Evolutionary conservation across 805 yeast species (phyloP).

Genomic region (Kuraishia floccosa): DNA sequence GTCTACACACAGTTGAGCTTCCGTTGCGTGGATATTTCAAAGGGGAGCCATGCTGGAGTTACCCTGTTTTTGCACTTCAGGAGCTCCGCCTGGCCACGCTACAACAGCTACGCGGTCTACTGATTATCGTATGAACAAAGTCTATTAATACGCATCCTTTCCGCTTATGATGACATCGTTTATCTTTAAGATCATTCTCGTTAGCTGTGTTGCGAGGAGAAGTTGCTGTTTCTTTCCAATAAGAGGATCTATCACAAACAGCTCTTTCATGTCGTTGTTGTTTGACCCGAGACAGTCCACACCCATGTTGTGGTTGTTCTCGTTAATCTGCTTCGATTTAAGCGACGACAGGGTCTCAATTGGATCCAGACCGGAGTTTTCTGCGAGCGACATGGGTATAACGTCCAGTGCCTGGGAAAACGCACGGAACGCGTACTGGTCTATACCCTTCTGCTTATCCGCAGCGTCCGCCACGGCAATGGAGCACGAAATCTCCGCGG

Average conservation of each 20-base stretch:
- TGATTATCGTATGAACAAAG: no score
- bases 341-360: constrained; percentile 79
- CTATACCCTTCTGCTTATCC: constrained; percentile 87
- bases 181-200: constrained; percentile 95
- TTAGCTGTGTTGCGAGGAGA: constrained; percentile 89
- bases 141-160: constrained; percentile 3
- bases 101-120: no score
- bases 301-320: constrained; percentile 62
- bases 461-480: constrained; percentile 86
- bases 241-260: constrained; percentile 92
- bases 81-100: no score
- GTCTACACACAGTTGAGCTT: no score
- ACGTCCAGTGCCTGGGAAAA: constrained; percentile 85
- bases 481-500: constrained; percentile 92
- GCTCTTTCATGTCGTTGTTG: constrained; percentile 84
- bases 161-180: constrained; percentile 79
- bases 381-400: constrained; percentile 91
- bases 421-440: constrained; percentile 96
- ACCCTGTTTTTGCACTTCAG: no score
- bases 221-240: constrained; percentile 97
- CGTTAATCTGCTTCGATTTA: constrained; percentile 77
- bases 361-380: constrained; percentile 92
- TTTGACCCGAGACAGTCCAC: constrained; percentile 91
- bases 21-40: no score
- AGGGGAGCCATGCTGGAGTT: no score